Evolutionary conservation across 495 filamentous ascomycete genomes (phyloP).

Genomic region (Neurospora hispaniola): DNA sequence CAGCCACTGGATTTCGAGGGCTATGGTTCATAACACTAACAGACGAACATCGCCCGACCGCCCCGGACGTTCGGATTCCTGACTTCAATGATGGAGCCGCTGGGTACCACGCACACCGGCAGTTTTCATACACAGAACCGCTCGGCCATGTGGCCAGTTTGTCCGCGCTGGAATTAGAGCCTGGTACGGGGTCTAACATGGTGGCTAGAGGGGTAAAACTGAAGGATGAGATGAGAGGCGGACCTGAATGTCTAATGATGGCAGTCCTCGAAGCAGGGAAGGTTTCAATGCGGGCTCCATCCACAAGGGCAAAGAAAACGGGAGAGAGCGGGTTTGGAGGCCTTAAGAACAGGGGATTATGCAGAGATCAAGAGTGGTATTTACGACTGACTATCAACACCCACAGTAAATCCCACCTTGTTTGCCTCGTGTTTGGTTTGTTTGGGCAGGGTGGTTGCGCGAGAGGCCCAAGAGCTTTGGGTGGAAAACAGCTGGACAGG

Average conservation of each 20-base stretch:
- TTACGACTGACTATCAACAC: background rate
- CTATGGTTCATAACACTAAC: background rate
- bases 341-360: no score
- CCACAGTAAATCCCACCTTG: background rate
- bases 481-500: background rate
- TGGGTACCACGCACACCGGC: no score
- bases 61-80: no score
- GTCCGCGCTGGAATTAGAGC: background rate
- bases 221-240: background rate
- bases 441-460: conserved; percentile 56
- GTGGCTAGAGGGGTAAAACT: background rate
- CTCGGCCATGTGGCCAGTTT: background rate
- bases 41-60: background rate
- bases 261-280: background rate
- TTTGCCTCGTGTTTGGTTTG: no score
- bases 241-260: background rate
- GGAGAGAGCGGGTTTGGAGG: no score
- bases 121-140: no score
- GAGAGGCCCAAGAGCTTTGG: conserved; percentile 91
- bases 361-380: background rate
- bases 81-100: no score
- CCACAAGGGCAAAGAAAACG: no score
- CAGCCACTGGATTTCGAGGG: background rate
- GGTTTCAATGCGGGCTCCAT: no score
- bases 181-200: background rate